Evolutionary conservation across 352 stramenopile species (phyloP), one percentile per base, ranked within the genome.

Genomic region (Pythium biforme): DNA sequence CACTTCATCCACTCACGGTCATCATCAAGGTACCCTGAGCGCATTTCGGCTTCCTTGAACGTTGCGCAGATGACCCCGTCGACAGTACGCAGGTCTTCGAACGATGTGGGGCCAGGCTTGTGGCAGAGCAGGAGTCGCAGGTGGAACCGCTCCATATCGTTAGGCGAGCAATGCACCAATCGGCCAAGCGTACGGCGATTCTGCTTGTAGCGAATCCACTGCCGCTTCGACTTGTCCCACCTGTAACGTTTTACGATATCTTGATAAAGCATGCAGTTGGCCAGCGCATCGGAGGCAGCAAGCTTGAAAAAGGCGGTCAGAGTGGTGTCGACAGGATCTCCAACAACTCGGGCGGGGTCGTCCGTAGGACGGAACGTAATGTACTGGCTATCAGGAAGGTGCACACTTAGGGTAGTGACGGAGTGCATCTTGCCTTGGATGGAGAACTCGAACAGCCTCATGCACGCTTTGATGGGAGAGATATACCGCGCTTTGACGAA

Each of bases 401-500:
- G 59, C 10, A 66, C 41, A 9, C 8, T 22, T 4, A 66, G 49
- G 11, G 22, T 46, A 3, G 11, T 33, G 0, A 66, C 59, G 11
- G 29, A 56, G 45, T 64, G 67, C 5, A 58, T 71, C 20, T 59
- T 65, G 3, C 49, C 58, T 56, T 81, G 63, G 26, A 58, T 67
- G 22, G 61, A n/a, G 37, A 61, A 68, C 7, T 59, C 47, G 25
- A 79, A 60, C 2, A 79, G 25, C 4, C 68, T 57, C 43, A 63
- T 51, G 26, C 63, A 76, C 9, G 61, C 60, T 29, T 84, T 70
- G 4, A 74, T 37, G 0, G 70, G 64, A 7, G 68, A 73, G 14
- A 84, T 70, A 34, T 78, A 80, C 0, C 73, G 49, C 3, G 52
- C 70, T 0, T 51, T 67, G 0, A 78, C 29, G 22, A 73, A 79